Evolutionary conservation across 768 basidiomycete genomes (phyloP), one percentile per base, ranked within the genome.

Genomic region (Lentinula edodes): DNA sequence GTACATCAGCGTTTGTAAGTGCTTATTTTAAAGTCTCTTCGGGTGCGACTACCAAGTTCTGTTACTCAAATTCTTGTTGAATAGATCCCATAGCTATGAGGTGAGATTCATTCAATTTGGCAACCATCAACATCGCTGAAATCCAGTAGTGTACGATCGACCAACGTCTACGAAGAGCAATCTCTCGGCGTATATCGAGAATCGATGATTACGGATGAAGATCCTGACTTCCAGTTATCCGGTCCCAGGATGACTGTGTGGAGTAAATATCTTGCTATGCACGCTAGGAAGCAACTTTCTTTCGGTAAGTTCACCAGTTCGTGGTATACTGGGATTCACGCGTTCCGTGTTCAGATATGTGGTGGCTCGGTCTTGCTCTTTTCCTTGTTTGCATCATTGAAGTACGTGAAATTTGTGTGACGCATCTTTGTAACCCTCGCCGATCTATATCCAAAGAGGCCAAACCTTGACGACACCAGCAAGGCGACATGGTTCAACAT

Each of bases 381-480:
- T 94, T 95, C 74, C 72, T 97, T 1, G 79, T 98, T 43, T 98
- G 95, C 70, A 96, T 98, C 65, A 87, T 97, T 63, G 97, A 98
- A 82, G 93, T 91, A 63, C 62, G 81, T 65, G 16, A 32, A 6
- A 42, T 23, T 8, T 45, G 8, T 51, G 53, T 57, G 10, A 43
- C 32, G 51, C 43, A 13, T 54, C 42, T 28, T 35, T 16, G 36
- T n/a, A 35, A 16, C n/a, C n/a, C 12, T 57, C 28, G 15, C 15
- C 53, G 35, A 28, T 65, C 46, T 67, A 38, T 12, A 16, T 28
- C 23, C 15, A 45, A 13, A 92, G 90, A 80, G 83, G 55, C 77
- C 78, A 36, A 80, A 84, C 39, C 71, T 94, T 55, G 80, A 80
- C 20, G 75, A 90, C 62, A 70, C 76, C 0, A 75, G 68, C 0